Percentiles rank a stretch among this genome's conserved stretches.
Evolutionary conservation across 768 basidiomycete species (phyloP).

Genomic region (Albatrellus ellisii): DNA sequence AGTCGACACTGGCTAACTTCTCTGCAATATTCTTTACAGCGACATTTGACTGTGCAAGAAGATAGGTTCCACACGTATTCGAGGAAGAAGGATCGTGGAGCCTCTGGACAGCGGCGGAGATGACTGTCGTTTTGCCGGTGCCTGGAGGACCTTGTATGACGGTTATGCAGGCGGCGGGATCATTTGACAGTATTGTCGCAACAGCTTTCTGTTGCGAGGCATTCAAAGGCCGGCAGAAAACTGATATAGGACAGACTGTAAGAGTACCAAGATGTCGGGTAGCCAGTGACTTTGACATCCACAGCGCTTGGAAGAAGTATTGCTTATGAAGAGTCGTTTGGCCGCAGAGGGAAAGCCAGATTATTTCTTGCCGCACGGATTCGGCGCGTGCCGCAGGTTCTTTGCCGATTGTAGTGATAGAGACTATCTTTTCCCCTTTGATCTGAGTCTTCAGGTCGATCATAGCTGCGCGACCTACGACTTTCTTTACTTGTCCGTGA

Average conservation of each 20-base stretch:
- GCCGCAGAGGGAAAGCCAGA: slow-evolving; percentile 16
- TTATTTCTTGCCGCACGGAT: slow-evolving; percentile 12
- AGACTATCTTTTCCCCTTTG: not conserved
- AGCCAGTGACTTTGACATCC: not conserved
- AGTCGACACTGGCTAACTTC: slow-evolving; percentile 22
- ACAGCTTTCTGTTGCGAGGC: slow-evolving; percentile 19
- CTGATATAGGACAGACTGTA: not conserved
- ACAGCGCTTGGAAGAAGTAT: slow-evolving; percentile 18
- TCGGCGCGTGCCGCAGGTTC: slow-evolving; percentile 14
- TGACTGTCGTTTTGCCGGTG: slow-evolving; percentile 16
- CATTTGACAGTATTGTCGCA: slow-evolving; percentile 18
- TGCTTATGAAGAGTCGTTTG: slow-evolving; percentile 10
- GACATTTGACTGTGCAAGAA: slow-evolving; percentile 36
- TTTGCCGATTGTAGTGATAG: slow-evolving; percentile 12
- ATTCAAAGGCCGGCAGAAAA: slow-evolving; percentile 12
- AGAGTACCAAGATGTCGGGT: not conserved
- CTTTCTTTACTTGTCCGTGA: slow-evolving; percentile 15
- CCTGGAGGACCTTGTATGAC: slow-evolving; percentile 18
- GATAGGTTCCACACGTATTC: slow-evolving; percentile 22
- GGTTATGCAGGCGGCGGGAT: slow-evolving; percentile 15
- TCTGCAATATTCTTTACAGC: slow-evolving; percentile 42
- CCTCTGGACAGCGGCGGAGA: slow-evolving; percentile 10
- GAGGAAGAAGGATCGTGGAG: not conserved
- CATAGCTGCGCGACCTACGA: slow-evolving; percentile 25
- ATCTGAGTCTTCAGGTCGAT: slow-evolving; percentile 16